These are phyloP conservation scores for Phylloboletellus chloephorus DNA, from an alignment of 1,284 basidiomycete genomes.

Conservation along the genomic window DNA sequence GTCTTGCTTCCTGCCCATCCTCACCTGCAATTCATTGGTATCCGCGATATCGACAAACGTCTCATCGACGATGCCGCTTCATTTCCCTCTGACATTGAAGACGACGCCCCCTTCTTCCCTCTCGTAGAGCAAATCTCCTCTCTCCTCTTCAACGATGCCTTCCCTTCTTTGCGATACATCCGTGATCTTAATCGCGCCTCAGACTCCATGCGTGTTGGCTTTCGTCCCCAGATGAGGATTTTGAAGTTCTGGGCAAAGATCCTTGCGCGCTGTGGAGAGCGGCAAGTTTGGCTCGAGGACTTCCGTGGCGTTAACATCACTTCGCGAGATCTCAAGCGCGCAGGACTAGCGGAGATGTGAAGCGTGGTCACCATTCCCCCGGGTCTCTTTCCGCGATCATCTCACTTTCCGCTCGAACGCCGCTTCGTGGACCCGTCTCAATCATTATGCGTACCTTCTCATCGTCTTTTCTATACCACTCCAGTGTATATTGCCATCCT, in stretches of 20 bases:
- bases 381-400: not conserved
- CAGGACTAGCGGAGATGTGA: constrained; percentile 23
- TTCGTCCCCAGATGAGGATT: constrained; percentile 24
- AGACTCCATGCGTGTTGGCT: constrained; percentile 29
- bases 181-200: constrained; percentile 47
- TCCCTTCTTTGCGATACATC: constrained; percentile 56
- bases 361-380: not conserved
- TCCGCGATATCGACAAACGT: constrained; percentile 63
- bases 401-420: not conserved
- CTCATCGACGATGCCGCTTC: constrained; percentile 39
- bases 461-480: constrained; percentile 12
- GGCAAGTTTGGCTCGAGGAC: constrained; percentile 30
- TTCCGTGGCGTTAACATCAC: constrained; percentile 32
- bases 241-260: constrained; percentile 34
- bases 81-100: constrained; percentile 29
- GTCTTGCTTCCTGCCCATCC: constrained; percentile 61
- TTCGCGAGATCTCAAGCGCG: constrained; percentile 29
- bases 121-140: constrained; percentile 59
- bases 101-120: constrained; percentile 54
- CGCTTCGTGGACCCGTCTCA: constrained; percentile 3
- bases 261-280: constrained; percentile 30
- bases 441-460: constrained; percentile 19
- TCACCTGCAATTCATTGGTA: constrained; percentile 58
- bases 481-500: constrained; percentile 27
- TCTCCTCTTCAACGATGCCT: constrained; percentile 52